Evolutionary conservation across 2,329 filamentous ascomycete species (phyloP).

Genomic region (Aspergillus piperis): DNA sequence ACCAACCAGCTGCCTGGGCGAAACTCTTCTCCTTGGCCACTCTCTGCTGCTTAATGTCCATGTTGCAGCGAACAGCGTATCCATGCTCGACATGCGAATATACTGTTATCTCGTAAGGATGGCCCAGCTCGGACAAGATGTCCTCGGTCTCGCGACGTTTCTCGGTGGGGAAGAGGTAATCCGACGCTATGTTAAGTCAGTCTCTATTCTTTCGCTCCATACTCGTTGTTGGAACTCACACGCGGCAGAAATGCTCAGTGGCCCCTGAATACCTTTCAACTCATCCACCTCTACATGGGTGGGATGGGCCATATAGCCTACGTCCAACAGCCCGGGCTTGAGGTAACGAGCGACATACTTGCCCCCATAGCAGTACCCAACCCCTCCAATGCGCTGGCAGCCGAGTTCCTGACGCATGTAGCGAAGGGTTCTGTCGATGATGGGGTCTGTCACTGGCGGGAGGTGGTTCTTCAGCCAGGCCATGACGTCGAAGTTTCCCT

Average conservation of each 20-base stretch:
- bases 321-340: conserved; percentile 14
- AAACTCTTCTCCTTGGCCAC: neutral
- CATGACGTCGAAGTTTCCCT: conserved; percentile 51
- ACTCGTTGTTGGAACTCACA: conserved; percentile 51
- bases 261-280: conserved; percentile 16
- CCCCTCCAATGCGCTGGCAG: conserved; percentile 40
- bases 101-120: conserved; percentile 70
- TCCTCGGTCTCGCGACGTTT: conserved; percentile 62
- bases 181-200: neutral
- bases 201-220: too few relatives aligned
- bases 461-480: conserved; percentile 46
- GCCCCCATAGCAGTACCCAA: conserved; percentile 54
- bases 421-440: conserved; percentile 47
- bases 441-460: conserved; percentile 39
- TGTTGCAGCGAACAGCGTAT: conserved; percentile 36
- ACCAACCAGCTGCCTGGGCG: neutral
- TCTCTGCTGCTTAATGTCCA: neutral
- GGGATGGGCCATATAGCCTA: conserved; percentile 21
- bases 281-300: conserved; percentile 19
- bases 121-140: conserved; percentile 54
- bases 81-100: conserved; percentile 70
- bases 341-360: conserved; percentile 49
- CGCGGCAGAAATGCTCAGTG: conserved; percentile 25
- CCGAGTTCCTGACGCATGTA: conserved; percentile 30
- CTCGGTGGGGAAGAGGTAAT: conserved; percentile 53